Base-by-base conservation (phyloP, 495 filamentous ascomycete species). In the Penicillium parvum region DNA sequence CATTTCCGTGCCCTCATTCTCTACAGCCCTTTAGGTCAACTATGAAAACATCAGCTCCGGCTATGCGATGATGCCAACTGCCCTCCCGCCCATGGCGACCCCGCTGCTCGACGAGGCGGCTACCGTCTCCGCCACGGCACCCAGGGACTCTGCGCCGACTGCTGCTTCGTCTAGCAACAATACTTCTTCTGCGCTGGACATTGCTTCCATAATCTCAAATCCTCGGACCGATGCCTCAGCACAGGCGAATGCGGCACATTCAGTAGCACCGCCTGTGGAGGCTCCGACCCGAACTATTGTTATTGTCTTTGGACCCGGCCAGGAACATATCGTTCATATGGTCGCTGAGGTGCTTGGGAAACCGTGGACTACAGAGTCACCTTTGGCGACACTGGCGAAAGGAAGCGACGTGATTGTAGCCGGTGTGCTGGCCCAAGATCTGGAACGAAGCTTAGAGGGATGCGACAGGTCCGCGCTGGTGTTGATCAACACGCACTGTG, bases 401-500 rank as follows among this genome's bases (percentile, higher is more conserved):
- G 65, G 66, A 15, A 74, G 75, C 32, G 68, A 72, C 46, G 73
- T 71, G 19, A 58, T 71, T 9, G 79, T 86, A 3, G 72, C 82
- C 23, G 83, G 83, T 1, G 69, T 86, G 15, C 47, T 66, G 20
- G 68, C 73, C 1, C 63, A 65, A 1, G 72, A 74, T 37, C 72
- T 83, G n/a, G 71, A 69, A 32, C 60, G 57, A 1, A 73, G 75
- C 40, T 66, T 85, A 28, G 59, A 68, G 32, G 61, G 51, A 1
- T 56, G 50, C 28, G 71, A 84, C 49, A 69, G 61, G 33, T 58
- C 65, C 12, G 58, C 71, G 32, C 60, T 81, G 21, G 69, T 84
- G 19, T 60, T 82, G 28, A 85, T 90, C 52, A 85, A 88, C 51
- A 78, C 80, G 3, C 83, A 90, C 48, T 85, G 83, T 56, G 78